Evolutionary conservation across 345 rosid species (phyloP).

Genomic region (Camelina sativa): DNA sequence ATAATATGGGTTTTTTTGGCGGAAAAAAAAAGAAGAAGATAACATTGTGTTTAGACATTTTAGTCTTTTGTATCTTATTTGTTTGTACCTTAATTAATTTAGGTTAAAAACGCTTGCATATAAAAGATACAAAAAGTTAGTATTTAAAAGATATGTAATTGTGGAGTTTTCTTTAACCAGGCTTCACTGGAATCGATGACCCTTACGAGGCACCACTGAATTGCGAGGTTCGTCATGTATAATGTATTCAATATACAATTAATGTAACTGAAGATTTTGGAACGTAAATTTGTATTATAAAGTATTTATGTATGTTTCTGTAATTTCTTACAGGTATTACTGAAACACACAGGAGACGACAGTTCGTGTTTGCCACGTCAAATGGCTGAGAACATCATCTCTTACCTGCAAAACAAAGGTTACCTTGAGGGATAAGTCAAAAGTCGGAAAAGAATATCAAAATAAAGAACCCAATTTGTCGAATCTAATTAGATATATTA

Average conservation of each 20-base stretch:
- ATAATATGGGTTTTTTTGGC: too few species aligned
- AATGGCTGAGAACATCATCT: conserved; percentile 69
- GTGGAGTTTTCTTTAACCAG: conserved; percentile 43
- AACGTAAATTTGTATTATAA: not conserved
- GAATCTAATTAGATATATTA: conserved; percentile 12
- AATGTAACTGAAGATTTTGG: conserved; percentile 6
- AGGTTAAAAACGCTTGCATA: too few species aligned
- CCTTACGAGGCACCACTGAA: conserved; percentile 74
- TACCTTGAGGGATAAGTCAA: conserved; percentile 56
- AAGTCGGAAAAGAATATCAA: conserved; percentile 3
- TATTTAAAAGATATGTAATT: not conserved
- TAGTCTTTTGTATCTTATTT: too few species aligned
- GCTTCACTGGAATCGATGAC: conserved; percentile 83
- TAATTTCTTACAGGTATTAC: conserved; percentile 56
- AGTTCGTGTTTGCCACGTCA: conserved; percentile 59
- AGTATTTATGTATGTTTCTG: not conserved
- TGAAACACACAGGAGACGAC: conserved; percentile 51
- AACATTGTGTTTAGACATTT: too few species aligned
- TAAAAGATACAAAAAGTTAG: too few species aligned
- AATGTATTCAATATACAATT: not conserved
- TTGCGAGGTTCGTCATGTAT: conserved; percentile 55
- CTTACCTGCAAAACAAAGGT: conserved; percentile 70
- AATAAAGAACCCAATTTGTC: conserved; percentile 19
- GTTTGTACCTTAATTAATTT: too few species aligned
- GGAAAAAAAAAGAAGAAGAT: too few species aligned